Percentiles rank a stretch among this genome's conserved stretches.
Evolutionary conservation across 2,329 filamentous ascomycete species (phyloP).

Genomic region (Exophiala sideris): DNA sequence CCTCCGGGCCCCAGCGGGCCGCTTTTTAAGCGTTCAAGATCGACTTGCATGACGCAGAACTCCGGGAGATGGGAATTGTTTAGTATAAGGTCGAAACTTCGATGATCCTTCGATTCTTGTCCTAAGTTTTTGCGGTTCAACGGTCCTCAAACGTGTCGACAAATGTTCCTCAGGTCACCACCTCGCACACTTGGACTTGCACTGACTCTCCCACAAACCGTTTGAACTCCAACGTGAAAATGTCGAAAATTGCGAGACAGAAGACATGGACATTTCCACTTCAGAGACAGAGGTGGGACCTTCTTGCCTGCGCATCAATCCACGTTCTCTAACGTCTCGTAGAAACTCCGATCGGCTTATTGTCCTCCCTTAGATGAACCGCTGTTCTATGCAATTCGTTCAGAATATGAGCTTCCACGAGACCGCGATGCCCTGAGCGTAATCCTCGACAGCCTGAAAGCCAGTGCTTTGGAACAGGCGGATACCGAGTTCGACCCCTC

Average conservation of each 20-base stretch:
- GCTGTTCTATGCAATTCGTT: slow-evolving; percentile 70
- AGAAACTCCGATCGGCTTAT: slow-evolving; percentile 56
- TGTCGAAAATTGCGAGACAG: neutral
- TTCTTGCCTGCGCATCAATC: neutral
- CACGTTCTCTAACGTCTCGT: slow-evolving; percentile 1
- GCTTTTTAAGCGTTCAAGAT: too few species aligned
- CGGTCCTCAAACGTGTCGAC: too few species aligned
- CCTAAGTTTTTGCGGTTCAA: too few species aligned
- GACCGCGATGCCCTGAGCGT: slow-evolving; percentile 53
- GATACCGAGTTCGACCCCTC: slow-evolving; percentile 23
- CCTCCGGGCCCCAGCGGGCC: too few species aligned
- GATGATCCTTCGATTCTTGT: too few species aligned
- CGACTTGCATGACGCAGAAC: too few species aligned
- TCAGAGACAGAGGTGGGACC: slow-evolving; percentile 6
- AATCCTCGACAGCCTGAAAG: slow-evolving; percentile 64
- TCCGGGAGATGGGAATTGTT: too few species aligned
- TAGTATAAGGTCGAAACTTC: too few species aligned
- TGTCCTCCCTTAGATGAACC: slow-evolving; percentile 73
- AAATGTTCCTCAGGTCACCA: too few species aligned
- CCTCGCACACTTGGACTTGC: too few species aligned
- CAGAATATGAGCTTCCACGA: slow-evolving; percentile 64
- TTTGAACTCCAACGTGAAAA: slow-evolving; percentile 12
- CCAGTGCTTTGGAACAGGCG: slow-evolving; percentile 64
- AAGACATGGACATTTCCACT: slow-evolving; percentile 11
- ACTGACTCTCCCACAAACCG: neutral